phyloP scores from a whole-genome alignment of 1,284 basidiomycete genomes.

The Phenoliferia sp. region DNA sequence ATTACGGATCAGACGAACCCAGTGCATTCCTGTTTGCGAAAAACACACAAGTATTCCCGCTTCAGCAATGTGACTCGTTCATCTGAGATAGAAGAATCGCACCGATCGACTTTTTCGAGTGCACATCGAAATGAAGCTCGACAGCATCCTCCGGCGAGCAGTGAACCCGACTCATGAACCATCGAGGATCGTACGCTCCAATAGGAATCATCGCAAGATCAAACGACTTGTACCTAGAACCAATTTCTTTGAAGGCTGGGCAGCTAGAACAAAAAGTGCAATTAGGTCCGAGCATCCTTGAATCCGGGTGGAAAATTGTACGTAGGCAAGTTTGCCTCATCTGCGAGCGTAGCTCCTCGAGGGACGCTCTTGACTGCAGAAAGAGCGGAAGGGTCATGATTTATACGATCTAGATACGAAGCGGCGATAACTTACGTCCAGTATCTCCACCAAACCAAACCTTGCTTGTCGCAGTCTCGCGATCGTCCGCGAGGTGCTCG shows the following conservation, averaged over 20 bases:
- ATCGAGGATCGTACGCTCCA: conserved; percentile 59
- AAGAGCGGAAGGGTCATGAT: too few species aligned
- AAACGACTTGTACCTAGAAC: conserved; percentile 57
- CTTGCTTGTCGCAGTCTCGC: conserved; percentile 35
- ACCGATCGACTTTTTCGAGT: conserved; percentile 55
- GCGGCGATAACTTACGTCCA: conserved; percentile 52
- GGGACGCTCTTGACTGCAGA: conserved; percentile 9
- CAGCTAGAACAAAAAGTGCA: conserved; percentile 43
- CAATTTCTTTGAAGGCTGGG: conserved; percentile 65
- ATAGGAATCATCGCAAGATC: conserved; percentile 44
- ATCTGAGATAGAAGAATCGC: too few species aligned
- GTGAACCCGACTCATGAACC: conserved; percentile 37
- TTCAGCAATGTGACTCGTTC: too few species aligned
- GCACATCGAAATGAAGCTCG: conserved; percentile 56
- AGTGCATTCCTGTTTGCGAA: too few species aligned
- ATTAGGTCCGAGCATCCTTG: background rate
- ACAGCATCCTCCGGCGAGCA: conserved; percentile 46
- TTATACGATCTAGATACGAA: too few species aligned
- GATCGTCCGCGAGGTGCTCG: conserved; percentile 37
- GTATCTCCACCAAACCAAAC: conserved; percentile 69
- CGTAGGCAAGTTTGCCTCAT: conserved; percentile 54
- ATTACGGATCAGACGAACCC: conserved; percentile 35
- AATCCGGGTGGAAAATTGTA: background rate
- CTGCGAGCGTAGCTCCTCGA: conserved; percentile 42
- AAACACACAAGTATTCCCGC: too few species aligned